phyloP scores from a whole-genome alignment of 805 yeast species.

The Kodamaea hsintzibuensis region DNA sequence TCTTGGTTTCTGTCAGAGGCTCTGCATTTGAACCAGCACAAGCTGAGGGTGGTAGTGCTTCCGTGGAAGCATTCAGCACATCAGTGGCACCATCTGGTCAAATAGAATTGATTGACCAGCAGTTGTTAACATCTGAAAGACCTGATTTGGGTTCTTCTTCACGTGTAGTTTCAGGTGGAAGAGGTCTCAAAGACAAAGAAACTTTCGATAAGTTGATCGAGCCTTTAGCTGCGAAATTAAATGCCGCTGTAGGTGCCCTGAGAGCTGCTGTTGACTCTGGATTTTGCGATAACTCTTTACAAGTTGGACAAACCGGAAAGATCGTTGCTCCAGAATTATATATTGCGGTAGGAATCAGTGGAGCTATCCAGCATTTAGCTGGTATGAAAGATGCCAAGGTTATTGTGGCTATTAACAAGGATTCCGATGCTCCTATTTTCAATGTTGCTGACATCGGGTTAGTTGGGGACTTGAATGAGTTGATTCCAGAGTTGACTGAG shows the following conservation, averaged over 20 bases:
- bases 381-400: conserved; percentile 97
- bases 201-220: conserved; percentile 73
- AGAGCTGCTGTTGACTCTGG: conserved; percentile 98
- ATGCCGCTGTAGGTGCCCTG: conserved; percentile 96
- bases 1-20: conserved; percentile 77
- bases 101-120: conserved; percentile 73
- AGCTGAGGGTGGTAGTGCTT: conserved; percentile 33
- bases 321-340: conserved; percentile 96
- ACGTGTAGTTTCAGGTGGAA: conserved; percentile 86
- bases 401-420: conserved; percentile 93
- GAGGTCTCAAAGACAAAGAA: conserved; percentile 89
- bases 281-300: conserved; percentile 91
- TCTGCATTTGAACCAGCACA: conserved; percentile 68
- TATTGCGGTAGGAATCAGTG: conserved; percentile 91
- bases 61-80: conserved; percentile 48
- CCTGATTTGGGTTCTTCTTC: conserved; percentile 89
- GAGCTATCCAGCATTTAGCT: conserved; percentile 97
- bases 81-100: conserved; percentile 29
- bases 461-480: conserved; percentile 83
- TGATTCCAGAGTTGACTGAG: conserved; percentile 86
- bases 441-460: conserved; percentile 87
- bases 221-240: conserved; percentile 81
- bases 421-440: conserved; percentile 91
- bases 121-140: conserved; percentile 73
- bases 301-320: conserved; percentile 98